A percentile compares a stretch with the other conserved stretches of the same genome.
Evolutionary conservation across 306 rosid species (phyloP).

Genomic region (Cicer arietinum): DNA sequence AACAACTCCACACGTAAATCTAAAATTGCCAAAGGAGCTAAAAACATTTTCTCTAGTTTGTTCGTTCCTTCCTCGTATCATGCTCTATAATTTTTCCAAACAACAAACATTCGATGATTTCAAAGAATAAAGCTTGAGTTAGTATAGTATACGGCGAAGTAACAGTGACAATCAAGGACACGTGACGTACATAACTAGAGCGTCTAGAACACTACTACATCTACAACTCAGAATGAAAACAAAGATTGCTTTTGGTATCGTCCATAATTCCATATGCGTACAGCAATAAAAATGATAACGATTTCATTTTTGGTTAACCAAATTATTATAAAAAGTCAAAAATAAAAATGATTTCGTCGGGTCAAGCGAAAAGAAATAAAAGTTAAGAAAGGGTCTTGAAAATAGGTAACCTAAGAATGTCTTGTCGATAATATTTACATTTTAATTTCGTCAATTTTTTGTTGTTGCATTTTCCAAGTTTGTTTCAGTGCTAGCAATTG

Average conservation of each 20-base stretch:
- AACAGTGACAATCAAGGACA: constrained; percentile 24
- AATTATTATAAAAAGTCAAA: constrained; percentile 16
- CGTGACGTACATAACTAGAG: constrained; percentile 28
- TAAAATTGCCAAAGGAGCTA: too few species aligned
- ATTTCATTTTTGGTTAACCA: constrained; percentile 37
- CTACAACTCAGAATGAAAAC: constrained; percentile 31
- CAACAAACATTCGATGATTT: too few species aligned
- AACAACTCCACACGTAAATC: too few species aligned
- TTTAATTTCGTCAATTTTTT: too few species aligned
- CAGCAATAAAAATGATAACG: constrained; percentile 20
- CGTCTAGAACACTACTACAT: background rate
- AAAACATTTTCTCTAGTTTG: too few species aligned
- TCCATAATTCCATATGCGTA: background rate
- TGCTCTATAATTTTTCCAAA: background rate
- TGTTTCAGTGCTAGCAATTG: background rate
- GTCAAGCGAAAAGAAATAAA: background rate
- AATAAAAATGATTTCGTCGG: constrained; percentile 29
- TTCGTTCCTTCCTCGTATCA: background rate
- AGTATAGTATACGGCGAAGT: background rate
- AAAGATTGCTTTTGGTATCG: constrained; percentile 3
- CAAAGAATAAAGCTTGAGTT: too few species aligned
- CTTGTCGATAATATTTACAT: constrained; percentile 19
- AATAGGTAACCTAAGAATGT: constrained; percentile 35
- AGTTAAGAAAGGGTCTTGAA: background rate
- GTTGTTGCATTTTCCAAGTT: background rate